phyloP scores from a whole-genome alignment of 805 yeast genomes.

The Saccharomycopsis oosterbeekiorum region DNA sequence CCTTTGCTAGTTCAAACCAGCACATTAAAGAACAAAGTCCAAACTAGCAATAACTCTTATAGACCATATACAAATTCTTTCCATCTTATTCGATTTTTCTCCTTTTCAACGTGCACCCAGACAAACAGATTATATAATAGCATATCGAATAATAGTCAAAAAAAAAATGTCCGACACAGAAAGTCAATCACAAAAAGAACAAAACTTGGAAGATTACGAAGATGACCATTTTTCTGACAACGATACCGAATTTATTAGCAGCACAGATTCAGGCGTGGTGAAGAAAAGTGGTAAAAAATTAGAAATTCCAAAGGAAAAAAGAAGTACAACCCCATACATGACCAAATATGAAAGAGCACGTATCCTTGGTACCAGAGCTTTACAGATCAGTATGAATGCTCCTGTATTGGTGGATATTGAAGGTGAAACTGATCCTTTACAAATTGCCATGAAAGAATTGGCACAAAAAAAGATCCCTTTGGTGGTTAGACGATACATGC shows the following conservation, averaged over 20 bases:
- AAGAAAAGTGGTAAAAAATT: constrained; percentile 65
- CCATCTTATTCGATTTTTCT: not conserved
- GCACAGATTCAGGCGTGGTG: constrained; percentile 29
- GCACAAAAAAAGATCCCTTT: constrained; percentile 92
- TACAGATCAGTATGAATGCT: constrained; percentile 96
- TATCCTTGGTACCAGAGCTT: constrained; percentile 92
- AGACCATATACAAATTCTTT: not conserved
- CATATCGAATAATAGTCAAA: not conserved
- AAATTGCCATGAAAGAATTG: constrained; percentile 94
- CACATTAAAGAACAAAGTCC: not conserved
- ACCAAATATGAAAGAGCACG: constrained; percentile 98
- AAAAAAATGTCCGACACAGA: not conserved
- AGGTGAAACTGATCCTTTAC: constrained; percentile 98
- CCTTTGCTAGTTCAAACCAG: not conserved
- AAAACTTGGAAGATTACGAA: constrained; percentile 71
- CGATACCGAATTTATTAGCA: constrained; percentile 33
- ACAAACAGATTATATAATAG: not conserved
- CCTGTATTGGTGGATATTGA: constrained; percentile 96
- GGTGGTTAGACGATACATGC: constrained; percentile 90
- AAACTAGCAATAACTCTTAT: not conserved
- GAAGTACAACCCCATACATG: constrained; percentile 97
- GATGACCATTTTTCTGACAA: constrained; percentile 76
- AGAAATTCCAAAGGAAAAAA: constrained; percentile 79
- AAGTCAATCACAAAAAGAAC: not conserved
- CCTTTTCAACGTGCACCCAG: no score